phyloP scores from a whole-genome alignment of 768 basidiomycete species.

The Amanita inopinata region DNA sequence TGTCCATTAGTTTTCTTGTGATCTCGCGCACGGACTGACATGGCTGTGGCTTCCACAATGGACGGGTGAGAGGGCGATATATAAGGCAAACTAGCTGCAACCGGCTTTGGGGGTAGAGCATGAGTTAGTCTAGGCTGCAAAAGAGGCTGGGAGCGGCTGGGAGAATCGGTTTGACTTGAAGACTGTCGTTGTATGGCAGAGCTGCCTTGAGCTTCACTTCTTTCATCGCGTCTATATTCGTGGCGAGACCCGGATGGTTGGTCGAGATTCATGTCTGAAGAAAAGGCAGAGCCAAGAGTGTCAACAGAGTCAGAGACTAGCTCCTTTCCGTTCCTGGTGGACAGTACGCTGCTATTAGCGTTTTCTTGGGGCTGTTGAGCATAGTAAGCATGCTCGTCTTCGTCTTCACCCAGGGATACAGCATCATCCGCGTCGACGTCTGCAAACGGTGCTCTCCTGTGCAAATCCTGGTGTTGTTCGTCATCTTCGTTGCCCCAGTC shows the following conservation, averaged over 20 bases:
- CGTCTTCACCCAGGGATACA: slow-evolving; percentile 66
- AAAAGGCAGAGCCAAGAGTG: background rate
- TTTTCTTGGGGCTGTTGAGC: slow-evolving; percentile 11
- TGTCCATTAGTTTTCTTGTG: slow-evolving; percentile 26
- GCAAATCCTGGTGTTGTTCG: slow-evolving; percentile 21
- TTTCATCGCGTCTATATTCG: background rate
- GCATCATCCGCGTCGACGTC: slow-evolving; percentile 30
- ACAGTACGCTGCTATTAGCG: background rate
- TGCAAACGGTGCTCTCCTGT: slow-evolving; percentile 16
- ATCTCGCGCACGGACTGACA: slow-evolving; percentile 37
- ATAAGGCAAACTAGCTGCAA: slow-evolving; percentile 39
- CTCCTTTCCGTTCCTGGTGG: background rate
- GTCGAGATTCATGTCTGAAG: slow-evolving; percentile 1
- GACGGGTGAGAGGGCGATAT: slow-evolving; percentile 47
- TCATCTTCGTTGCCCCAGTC: slow-evolving; percentile 57
- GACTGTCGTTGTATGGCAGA: slow-evolving; percentile 14
- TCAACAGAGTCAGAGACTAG: slow-evolving; percentile 1
- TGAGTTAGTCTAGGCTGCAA: slow-evolving; percentile 42
- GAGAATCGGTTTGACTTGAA: slow-evolving; percentile 10
- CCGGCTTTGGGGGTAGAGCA: slow-evolving; percentile 60
- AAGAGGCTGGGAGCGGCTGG: slow-evolving; percentile 15
- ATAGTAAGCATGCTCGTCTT: slow-evolving; percentile 53
- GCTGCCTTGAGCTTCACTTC: background rate
- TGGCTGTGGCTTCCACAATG: slow-evolving; percentile 52
- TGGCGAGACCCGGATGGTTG: slow-evolving; percentile 2